Evolutionary conservation across 176 grass and related monocot genomes (phyloP).

Genomic region (Thalia dealbata): DNA sequence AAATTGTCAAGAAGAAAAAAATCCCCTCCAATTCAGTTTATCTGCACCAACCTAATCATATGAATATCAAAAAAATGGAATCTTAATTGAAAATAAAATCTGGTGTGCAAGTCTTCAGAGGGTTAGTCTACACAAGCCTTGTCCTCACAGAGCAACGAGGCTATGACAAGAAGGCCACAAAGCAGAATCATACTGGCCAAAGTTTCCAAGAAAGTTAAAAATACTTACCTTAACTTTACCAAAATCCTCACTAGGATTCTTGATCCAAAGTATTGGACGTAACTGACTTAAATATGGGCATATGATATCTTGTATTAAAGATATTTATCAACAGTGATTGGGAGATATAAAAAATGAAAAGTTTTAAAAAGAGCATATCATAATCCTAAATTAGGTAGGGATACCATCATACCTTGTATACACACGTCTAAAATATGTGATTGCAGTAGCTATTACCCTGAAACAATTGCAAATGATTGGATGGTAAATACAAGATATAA

Average conservation of each 20-base stretch:
- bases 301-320: not conserved
- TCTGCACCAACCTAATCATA: too few species aligned
- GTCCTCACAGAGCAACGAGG: not conserved
- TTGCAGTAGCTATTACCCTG: constrained; percentile 94
- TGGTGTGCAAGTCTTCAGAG: too few species aligned
- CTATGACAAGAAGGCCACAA: not conserved
- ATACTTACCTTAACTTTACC: not conserved
- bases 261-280: not conserved
- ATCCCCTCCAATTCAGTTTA: too few species aligned
- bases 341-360: not conserved
- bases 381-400: not conserved
- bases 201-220: not conserved
- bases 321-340: not conserved
- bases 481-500: constrained; percentile 23
- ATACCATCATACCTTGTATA: constrained; percentile 65
- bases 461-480: constrained; percentile 21
- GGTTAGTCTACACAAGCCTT: not conserved
- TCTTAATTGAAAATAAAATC: too few species aligned
- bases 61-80: too few species aligned
- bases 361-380: not conserved
- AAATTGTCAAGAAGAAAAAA: too few species aligned
- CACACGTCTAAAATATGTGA: constrained; percentile 91
- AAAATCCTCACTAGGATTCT: not conserved
- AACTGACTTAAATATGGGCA: not conserved
- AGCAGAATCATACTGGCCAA: not conserved